phyloP scores from a whole-genome alignment of 805 yeast species.

The Metschnikowia picachoensis region DNA sequence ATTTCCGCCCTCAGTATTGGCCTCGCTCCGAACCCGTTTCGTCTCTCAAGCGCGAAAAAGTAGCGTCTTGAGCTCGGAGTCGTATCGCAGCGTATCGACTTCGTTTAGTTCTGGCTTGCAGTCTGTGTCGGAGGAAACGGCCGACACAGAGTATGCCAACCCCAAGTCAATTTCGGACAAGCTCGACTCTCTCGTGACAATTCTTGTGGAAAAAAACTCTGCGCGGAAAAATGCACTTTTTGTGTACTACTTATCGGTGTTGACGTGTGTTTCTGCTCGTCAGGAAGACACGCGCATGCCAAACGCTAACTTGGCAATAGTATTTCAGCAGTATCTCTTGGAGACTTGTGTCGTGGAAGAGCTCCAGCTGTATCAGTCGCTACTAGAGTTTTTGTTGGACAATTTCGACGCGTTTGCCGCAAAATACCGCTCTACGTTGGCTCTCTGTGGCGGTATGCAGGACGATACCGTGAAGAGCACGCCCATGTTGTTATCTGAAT shows the following conservation, averaged over 20 bases:
- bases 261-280: constrained; percentile 16
- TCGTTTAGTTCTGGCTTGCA: constrained; percentile 10
- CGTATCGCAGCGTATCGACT: constrained; percentile 11
- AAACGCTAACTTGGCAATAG: constrained; percentile 25
- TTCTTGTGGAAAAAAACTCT: constrained; percentile 14
- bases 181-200: constrained; percentile 13
- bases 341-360: constrained; percentile 13
- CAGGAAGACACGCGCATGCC: constrained; percentile 27
- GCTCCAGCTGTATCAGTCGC: constrained; percentile 11
- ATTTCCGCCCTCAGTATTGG: constrained; percentile 6
- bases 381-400: constrained; percentile 18
- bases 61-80: constrained; percentile 7
- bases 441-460: constrained; percentile 11
- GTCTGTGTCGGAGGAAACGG: constrained; percentile 7
- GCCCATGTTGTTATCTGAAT: constrained; percentile 10
- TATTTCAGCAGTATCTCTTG: constrained; percentile 32
- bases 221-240: constrained; percentile 17
- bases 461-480: constrained; percentile 3
- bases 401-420: constrained; percentile 12
- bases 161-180: constrained; percentile 3
- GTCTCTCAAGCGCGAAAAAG: constrained; percentile 1
- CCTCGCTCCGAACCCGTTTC: constrained; percentile 9
- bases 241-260: constrained; percentile 17
- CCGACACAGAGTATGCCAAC: constrained; percentile 5
- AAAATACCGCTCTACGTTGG: constrained; percentile 6